A percentile compares a stretch with the other conserved stretches of the same genome.
Conservation (phyloP, 805 yeast genomes). For the Saccharomycodes ludwigii region DNA sequence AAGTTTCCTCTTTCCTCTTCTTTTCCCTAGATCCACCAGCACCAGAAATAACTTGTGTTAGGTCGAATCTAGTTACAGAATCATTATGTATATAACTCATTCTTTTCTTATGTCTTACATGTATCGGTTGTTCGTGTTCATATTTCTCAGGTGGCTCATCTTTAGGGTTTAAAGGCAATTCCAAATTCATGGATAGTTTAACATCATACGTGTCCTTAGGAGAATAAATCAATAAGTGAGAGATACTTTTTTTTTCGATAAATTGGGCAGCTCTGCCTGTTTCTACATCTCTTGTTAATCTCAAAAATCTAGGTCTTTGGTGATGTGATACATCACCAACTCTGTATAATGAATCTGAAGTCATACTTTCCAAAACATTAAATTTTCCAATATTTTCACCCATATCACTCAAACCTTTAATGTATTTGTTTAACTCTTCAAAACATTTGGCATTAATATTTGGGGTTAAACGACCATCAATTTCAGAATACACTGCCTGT, state of each 20-base stretch:
- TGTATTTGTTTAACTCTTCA: slow-evolving; percentile 40
- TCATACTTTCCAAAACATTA: slow-evolving; percentile 46
- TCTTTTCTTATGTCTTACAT: slow-evolving; percentile 61
- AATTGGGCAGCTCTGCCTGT: slow-evolving; percentile 58
- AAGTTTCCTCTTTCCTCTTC: slow-evolving; percentile 14
- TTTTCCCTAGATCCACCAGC: slow-evolving; percentile 6
- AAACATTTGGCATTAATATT: slow-evolving; percentile 55
- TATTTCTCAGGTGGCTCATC: slow-evolving; percentile 43
- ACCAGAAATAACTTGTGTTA: slow-evolving; percentile 40
- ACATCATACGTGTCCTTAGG: slow-evolving; percentile 73
- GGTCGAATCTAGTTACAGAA: slow-evolving; percentile 60
- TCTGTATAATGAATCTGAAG: slow-evolving; percentile 50
- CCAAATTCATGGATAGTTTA: slow-evolving; percentile 63
- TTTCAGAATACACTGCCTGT: slow-evolving; percentile 49
- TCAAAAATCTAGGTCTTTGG: slow-evolving; percentile 48
- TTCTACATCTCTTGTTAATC: slow-evolving; percentile 55
- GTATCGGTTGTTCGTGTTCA: slow-evolving; percentile 38
- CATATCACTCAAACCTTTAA: slow-evolving; percentile 40
- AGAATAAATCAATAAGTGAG: slow-evolving; percentile 56
- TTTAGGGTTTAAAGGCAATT: slow-evolving; percentile 45
- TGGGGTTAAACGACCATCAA: slow-evolving; percentile 47
- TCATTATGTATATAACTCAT: slow-evolving; percentile 61
- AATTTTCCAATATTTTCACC: slow-evolving; percentile 43
- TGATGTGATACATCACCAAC: slow-evolving; percentile 39
- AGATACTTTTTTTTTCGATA: slow-evolving; percentile 62